These are phyloP conservation scores for Globisporangium parvum DNA, from an alignment of 352 stramenopile genomes.

Conservation along the genomic window DNA sequence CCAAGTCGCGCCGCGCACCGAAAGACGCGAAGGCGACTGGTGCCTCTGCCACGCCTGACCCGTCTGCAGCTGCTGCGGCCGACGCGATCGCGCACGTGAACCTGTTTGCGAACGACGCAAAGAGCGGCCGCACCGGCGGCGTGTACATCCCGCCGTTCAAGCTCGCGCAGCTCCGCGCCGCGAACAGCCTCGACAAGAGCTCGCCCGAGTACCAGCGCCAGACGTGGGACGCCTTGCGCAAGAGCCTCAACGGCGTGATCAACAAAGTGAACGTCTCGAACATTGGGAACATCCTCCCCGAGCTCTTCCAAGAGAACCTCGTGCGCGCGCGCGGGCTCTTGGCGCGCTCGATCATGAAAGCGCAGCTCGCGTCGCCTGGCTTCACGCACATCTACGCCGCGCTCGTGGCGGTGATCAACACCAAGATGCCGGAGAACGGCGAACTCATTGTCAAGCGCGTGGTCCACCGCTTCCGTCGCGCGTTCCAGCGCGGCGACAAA, in stretches of 20 bases:
- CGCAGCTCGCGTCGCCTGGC: slow-evolving; percentile 92
- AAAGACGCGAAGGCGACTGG: background rate
- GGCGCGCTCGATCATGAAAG: slow-evolving; percentile 93
- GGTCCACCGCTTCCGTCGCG: slow-evolving; percentile 92
- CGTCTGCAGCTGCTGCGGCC: background rate
- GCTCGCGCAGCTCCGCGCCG: slow-evolving; percentile 61
- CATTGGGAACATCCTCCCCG: slow-evolving; percentile 93
- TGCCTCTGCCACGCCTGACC: background rate
- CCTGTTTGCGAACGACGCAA: slow-evolving; percentile 33
- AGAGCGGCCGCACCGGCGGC: slow-evolving; percentile 71
- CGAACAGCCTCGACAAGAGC: slow-evolving; percentile 35
- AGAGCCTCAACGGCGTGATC: slow-evolving; percentile 98
- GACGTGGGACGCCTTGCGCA: slow-evolving; percentile 95
- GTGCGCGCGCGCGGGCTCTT: slow-evolving; percentile 94
- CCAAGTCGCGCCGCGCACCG: background rate
- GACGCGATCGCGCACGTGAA: slow-evolving; percentile 19
- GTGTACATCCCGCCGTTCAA: slow-evolving; percentile 93
- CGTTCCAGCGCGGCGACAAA: slow-evolving; percentile 97
- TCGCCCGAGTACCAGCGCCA: slow-evolving; percentile 86
- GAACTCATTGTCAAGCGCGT: slow-evolving; percentile 93
- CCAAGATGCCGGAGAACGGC: slow-evolving; percentile 97
- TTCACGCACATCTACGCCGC: slow-evolving; percentile 97
- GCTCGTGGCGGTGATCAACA: slow-evolving; percentile 98
- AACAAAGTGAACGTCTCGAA: slow-evolving; percentile 96
- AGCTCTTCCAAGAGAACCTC: slow-evolving; percentile 97